These are phyloP conservation scores for Aspergillus sergii DNA, from an alignment of 2,329 filamentous ascomycete species.

Conservation along the genomic window DNA sequence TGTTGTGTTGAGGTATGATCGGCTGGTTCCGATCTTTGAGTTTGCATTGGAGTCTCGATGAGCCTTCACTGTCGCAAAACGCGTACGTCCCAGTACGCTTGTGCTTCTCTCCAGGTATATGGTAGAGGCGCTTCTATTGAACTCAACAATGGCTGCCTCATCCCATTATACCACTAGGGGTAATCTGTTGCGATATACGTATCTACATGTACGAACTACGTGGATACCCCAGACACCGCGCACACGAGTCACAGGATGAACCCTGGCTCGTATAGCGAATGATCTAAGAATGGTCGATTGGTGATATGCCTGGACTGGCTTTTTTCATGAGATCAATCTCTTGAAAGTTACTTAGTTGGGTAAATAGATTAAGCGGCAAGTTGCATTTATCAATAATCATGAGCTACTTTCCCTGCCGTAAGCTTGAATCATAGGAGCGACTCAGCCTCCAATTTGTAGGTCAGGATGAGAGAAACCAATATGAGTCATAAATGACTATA, in stretches of 20 bases:
- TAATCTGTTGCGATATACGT: background rate
- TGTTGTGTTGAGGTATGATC: background rate
- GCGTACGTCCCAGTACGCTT: background rate
- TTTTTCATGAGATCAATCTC: background rate
- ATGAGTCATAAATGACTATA: background rate
- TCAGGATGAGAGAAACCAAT: background rate
- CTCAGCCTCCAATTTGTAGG: background rate
- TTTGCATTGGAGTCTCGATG: background rate
- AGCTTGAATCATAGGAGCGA: background rate
- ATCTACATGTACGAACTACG: background rate
- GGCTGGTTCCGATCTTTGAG: slow-evolving; percentile 7
- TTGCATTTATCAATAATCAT: background rate
- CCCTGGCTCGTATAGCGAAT: background rate
- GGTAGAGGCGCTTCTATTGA: background rate
- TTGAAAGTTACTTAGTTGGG: background rate
- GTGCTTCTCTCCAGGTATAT: background rate
- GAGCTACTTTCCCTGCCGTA: background rate
- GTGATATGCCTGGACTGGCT: background rate
- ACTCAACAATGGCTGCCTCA: background rate
- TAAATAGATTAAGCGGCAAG: background rate
- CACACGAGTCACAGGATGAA: background rate
- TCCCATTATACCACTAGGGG: background rate
- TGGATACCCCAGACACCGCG: background rate
- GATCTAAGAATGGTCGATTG: background rate
- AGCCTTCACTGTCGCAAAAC: background rate